Conservation (phyloP, 495 filamentous ascomycete species). For the Aspergillus ellipticus region DNA sequence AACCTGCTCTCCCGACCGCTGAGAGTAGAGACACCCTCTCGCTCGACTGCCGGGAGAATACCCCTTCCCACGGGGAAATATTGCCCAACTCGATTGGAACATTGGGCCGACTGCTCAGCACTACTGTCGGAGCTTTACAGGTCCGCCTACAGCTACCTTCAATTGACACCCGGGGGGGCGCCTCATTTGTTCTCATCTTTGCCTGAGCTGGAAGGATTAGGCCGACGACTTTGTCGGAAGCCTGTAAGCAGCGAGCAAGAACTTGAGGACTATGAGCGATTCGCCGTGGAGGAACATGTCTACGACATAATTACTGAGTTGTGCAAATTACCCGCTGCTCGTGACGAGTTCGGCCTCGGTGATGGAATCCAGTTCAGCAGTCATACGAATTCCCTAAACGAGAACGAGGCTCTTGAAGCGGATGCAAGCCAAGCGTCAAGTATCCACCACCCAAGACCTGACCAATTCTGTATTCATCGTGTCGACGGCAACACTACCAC, state of each 20-base stretch:
- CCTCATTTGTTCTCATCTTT: not conserved
- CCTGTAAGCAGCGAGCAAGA: not conserved
- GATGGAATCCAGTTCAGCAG: conserved; percentile 24
- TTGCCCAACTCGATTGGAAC: not conserved
- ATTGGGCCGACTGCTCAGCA: not conserved
- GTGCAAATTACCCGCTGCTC: conserved; percentile 22
- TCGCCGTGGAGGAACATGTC: conserved; percentile 24
- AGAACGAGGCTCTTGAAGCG: not conserved
- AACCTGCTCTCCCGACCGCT: too few relatives aligned
- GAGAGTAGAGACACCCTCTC: too few relatives aligned
- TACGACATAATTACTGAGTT: conserved; percentile 17
- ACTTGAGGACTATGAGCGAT: not conserved
- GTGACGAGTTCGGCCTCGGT: conserved; percentile 22
- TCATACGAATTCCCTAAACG: conserved; percentile 19
- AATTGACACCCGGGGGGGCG: not conserved
- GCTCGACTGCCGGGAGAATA: too few relatives aligned
- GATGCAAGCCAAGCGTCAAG: not conserved
- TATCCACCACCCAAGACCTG: conserved; percentile 8
- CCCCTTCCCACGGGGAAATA: not conserved
- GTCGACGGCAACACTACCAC: conserved; percentile 14
- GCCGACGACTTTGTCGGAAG: not conserved
- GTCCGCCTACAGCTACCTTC: not conserved
- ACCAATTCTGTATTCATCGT: conserved; percentile 6
- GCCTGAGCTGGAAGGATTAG: not conserved
- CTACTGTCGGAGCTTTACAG: not conserved